These are phyloP conservation scores for Amaranthus palmeri DNA, from an alignment of 148 eudicot species.

Conservation along the genomic window DNA sequence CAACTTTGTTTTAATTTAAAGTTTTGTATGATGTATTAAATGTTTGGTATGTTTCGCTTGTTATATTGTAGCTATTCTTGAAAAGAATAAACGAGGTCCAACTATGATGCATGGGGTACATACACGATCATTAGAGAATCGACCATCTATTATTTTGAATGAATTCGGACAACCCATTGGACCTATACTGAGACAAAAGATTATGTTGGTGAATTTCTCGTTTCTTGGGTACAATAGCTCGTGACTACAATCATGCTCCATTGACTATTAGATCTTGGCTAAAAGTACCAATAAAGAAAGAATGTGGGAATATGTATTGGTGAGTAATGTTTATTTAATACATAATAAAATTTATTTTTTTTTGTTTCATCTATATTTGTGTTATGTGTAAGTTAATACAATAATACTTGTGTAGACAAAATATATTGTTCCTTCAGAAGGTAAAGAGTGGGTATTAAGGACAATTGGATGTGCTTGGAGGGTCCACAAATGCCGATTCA, in stretches of 20 bases:
- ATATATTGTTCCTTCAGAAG: too few relatives aligned
- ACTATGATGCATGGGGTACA: conserved; percentile 19
- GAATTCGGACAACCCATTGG: conserved; percentile 13
- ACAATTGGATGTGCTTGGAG: too few relatives aligned
- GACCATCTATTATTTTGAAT: conserved; percentile 8
- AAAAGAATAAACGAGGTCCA: conserved; percentile 9
- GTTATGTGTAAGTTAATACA: background rate
- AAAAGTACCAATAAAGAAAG: conserved; percentile 12
- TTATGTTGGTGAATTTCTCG: conserved; percentile 6
- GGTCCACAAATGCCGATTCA: too few relatives aligned
- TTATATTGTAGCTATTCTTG: background rate
- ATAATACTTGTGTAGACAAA: background rate
- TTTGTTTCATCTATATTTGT: background rate
- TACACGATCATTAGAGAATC: background rate
- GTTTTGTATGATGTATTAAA: background rate
- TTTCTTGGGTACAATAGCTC: conserved; percentile 14
- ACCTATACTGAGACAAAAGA: conserved; percentile 2
- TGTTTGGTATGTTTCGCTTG: too few relatives aligned
- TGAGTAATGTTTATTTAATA: background rate
- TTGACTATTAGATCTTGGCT: background rate
- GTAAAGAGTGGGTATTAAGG: too few relatives aligned
- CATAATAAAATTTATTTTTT: too few relatives aligned
- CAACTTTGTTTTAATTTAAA: background rate
- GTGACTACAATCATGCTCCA: conserved; percentile 10
- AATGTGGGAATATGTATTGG: conserved; percentile 14